Conservation (phyloP, 257 asterid genomes). For the Scutellaria baicalensis region DNA sequence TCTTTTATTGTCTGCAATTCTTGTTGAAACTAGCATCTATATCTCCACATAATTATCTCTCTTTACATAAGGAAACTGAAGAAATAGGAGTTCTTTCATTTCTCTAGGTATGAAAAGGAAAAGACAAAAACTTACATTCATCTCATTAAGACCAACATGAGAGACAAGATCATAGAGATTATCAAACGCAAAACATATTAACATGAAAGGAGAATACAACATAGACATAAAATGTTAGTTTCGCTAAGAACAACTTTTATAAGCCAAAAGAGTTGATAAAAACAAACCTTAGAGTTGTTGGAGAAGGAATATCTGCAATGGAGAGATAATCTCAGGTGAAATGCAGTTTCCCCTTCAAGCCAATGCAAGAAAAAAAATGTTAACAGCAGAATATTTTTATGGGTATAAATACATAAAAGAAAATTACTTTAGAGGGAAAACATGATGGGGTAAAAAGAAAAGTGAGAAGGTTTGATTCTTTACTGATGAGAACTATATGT, state of each 20-base stretch:
- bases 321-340: constrained; percentile 18
- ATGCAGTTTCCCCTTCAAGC: constrained; percentile 29
- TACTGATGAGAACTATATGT: constrained; percentile 36
- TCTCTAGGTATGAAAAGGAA: background rate
- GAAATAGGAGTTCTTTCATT: background rate
- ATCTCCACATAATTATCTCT: background rate
- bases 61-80: background rate
- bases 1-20: background rate
- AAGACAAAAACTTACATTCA: background rate
- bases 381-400: background rate
- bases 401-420: background rate
- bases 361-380: background rate
- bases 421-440: background rate
- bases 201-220: background rate
- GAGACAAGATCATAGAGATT: background rate
- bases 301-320: constrained; percentile 18
- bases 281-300: constrained; percentile 15
- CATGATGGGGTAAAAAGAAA: constrained; percentile 11
- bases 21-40: background rate
- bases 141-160: background rate
- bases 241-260: background rate
- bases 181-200: background rate
- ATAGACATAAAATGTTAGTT: background rate
- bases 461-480: constrained; percentile 13
- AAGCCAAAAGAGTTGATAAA: background rate